Evolutionary conservation across 1,139 yeast genomes (phyloP).

Genomic region (Yamadazyma dendronema): DNA sequence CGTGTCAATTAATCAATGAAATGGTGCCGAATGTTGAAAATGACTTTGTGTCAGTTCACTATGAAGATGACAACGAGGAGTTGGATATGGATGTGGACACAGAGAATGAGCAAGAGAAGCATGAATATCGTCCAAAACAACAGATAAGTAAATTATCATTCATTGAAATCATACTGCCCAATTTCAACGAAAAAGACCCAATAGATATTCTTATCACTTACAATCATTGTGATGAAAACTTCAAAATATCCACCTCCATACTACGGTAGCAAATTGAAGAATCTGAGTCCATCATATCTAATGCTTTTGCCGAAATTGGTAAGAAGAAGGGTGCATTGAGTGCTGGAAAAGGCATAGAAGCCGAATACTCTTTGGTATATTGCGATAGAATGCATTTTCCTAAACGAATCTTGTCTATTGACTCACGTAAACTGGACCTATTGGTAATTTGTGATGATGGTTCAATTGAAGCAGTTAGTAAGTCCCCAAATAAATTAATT

Average conservation of each 20-base stretch:
- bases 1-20: conserved; percentile 24
- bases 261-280: conserved; percentile 37
- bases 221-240: conserved; percentile 21
- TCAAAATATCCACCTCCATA: conserved; percentile 25
- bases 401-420: conserved; percentile 3
- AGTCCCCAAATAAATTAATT: conserved; percentile 21
- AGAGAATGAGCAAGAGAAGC: conserved; percentile 1
- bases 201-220: conserved; percentile 39
- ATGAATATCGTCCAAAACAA: conserved; percentile 15
- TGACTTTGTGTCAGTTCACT: conserved; percentile 16
- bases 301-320: conserved; percentile 35
- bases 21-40: conserved; percentile 26
- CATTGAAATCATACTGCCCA: conserved; percentile 47
- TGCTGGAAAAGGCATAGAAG: conserved; percentile 6
- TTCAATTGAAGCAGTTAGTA: conserved; percentile 1
- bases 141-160: conserved; percentile 20
- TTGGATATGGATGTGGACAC: conserved; percentile 10
- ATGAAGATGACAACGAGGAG: conserved; percentile 19
- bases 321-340: conserved; percentile 20
- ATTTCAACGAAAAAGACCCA: conserved; percentile 30
- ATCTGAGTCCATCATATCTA: conserved; percentile 24
- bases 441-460: conserved; percentile 31
- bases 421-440: conserved; percentile 1
- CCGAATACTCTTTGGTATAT: conserved; percentile 18
- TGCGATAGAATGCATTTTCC: conserved; percentile 11